Evolutionary conservation across 2,329 filamentous ascomycete species (phyloP).

Genomic region (Scleromitrula shiraiana): DNA sequence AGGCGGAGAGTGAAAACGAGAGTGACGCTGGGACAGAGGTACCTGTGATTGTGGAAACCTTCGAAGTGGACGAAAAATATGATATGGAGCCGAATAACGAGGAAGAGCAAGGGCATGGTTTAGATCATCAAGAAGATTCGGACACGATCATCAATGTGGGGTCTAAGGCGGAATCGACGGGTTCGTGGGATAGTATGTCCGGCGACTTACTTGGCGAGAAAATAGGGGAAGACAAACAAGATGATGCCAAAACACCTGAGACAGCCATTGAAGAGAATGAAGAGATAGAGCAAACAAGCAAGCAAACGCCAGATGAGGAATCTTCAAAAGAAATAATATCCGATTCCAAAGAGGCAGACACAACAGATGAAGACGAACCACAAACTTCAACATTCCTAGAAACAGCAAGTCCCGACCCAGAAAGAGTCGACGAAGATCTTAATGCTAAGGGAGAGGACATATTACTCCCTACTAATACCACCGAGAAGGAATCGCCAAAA

Average conservation of each 20-base stretch:
- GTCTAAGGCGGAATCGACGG: conserved; percentile 4
- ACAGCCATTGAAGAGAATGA: background rate
- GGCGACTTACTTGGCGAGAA: conserved; percentile 3
- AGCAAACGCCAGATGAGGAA: background rate
- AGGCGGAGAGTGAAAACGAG: conserved; percentile 1
- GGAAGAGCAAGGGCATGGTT: background rate
- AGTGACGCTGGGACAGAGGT: conserved; percentile 18
- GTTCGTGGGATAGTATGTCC: conserved; percentile 9
- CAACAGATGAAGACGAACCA: background rate
- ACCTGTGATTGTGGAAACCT: conserved; percentile 27
- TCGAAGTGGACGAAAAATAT: conserved; percentile 21
- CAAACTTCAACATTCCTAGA: background rate
- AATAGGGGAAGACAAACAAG: background rate
- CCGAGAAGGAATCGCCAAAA: background rate
- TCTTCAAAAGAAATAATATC: background rate
- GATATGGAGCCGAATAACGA: conserved; percentile 9
- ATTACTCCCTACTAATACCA: background rate
- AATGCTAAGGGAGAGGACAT: background rate
- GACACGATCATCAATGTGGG: background rate
- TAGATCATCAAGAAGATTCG: background rate
- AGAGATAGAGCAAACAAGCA: background rate
- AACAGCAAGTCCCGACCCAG: background rate
- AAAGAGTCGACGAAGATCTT: background rate
- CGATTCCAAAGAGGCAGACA: background rate
- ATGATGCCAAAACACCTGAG: background rate